phyloP scores from a whole-genome alignment of 805 yeast genomes.

The Kluyveromyces dobzhanskii region DNA sequence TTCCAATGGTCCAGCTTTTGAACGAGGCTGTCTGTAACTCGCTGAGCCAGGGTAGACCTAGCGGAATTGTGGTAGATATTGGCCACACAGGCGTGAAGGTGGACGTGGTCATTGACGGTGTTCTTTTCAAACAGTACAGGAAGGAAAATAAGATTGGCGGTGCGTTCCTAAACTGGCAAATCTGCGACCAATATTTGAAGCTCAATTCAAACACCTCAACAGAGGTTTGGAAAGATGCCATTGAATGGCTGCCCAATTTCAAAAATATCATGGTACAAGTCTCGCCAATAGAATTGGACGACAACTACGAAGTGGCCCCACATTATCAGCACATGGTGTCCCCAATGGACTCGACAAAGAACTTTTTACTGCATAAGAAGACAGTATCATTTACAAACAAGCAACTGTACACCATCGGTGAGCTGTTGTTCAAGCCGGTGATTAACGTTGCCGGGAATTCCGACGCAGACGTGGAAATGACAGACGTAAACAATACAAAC shows the following conservation, averaged over 20 bases:
- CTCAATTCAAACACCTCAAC: conserved; percentile 1
- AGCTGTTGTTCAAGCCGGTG: conserved; percentile 24
- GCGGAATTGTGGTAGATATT: conserved; percentile 72
- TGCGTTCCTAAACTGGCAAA: conserved; percentile 65
- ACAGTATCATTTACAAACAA: conserved; percentile 19
- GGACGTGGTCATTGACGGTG: conserved; percentile 73
- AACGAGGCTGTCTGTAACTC: conserved; percentile 72
- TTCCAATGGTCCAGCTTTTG: conserved; percentile 69
- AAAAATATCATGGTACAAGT: conserved; percentile 25
- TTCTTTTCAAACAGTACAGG: conserved; percentile 55
- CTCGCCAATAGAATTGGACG: conserved; percentile 10
- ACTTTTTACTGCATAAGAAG: conserved; percentile 14
- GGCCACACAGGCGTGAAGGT: conserved; percentile 65
- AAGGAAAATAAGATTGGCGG: conserved; percentile 73
- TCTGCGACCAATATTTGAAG: conserved; percentile 38
- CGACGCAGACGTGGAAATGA: conserved; percentile 8
- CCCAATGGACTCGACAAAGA: conserved; percentile 10
- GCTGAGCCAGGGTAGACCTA: conserved; percentile 68
- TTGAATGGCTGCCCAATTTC: conserved; percentile 26
- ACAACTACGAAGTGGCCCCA: conserved; percentile 1
- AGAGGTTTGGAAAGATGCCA: conserved; percentile 19
- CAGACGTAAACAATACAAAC: conserved; percentile 20
- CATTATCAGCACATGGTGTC: conserved; percentile 4
- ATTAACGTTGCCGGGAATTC: conserved; percentile 13
- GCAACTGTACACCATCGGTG: conserved; percentile 22